Evolutionary conservation across 2,329 filamentous ascomycete species (phyloP), one percentile per base, ranked within the genome.

Genomic region (Penicillium nordicum): DNA sequence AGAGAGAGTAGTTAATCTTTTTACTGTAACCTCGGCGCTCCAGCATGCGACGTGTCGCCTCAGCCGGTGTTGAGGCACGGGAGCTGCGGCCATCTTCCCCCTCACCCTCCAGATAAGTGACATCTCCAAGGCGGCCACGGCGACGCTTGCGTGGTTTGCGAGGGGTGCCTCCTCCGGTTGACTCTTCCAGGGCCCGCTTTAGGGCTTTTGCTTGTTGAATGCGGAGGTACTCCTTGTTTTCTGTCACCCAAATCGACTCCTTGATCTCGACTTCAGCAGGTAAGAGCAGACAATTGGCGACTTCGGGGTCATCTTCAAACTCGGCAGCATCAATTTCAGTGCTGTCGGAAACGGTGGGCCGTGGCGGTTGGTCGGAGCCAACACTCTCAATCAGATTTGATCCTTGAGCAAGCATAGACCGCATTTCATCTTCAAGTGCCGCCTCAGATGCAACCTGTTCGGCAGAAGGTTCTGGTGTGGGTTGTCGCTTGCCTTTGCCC

Each of bases 201-300:
- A 95, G 88, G 7, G 88, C 81, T 73, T 94, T 96, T 58, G 89
- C 86, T 69, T 97, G 92, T 69, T 95, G 88, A 47, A 86, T 84
- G 9, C 93, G 89, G 38, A 99, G 80, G 84, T 92, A 99, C 63
- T 95, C 91, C 71, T 94, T 92, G 74, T 99, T 97, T 70, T 92
- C 87, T 57, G 93, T 92, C 42, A 96, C 86, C 94, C 94, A 99
- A 50, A 97, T 89, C 57, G 86, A 85, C 72, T 97, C 92, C 72
- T 97, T 97, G 69, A 92, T 84, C 34, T 83, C 83, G 2, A 87
- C 84, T 75, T 97, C 92, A 3, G 85, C 83, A 1, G 87, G 83
- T 0, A 82, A 83, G 5, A 97, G 80, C 36, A 92, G 75, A 68
- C 92, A 96, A 65, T 89, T 89, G 57, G 82, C 78, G 5, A 99